A percentile compares a stretch with the other conserved stretches of the same genome.
Evolutionary conservation across 2,329 filamentous ascomycete genomes (phyloP).

Genomic region (Pestalotiopsis sp.): DNA sequence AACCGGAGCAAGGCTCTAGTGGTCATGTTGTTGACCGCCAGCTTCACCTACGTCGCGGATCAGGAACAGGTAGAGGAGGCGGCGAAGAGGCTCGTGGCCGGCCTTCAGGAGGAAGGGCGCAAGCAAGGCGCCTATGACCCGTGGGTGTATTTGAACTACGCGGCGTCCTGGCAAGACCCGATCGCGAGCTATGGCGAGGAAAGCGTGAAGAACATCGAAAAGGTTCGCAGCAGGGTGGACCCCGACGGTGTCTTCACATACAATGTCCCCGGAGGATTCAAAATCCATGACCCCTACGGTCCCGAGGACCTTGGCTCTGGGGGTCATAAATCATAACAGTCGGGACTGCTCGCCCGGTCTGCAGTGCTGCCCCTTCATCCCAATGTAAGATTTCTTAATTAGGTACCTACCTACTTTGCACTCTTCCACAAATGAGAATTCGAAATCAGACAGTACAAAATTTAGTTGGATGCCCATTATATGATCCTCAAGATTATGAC

Average conservation of each 20-base stretch:
- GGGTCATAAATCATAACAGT: too few relatives aligned
- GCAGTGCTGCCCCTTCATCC: too few relatives aligned
- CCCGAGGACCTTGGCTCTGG: too few relatives aligned
- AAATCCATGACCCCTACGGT: slow-evolving; percentile 11
- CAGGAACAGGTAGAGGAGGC: slow-evolving; percentile 11
- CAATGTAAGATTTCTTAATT: too few relatives aligned
- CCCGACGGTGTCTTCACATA: slow-evolving; percentile 16
- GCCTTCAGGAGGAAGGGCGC: slow-evolving; percentile 12
- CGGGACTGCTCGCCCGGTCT: too few relatives aligned
- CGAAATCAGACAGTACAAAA: too few relatives aligned
- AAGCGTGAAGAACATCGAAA: slow-evolving; percentile 13
- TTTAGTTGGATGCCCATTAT: too few relatives aligned
- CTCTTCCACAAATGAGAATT: too few relatives aligned
- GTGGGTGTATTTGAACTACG: slow-evolving; percentile 22
- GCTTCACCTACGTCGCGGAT: slow-evolving; percentile 11
- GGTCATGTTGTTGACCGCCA: slow-evolving; percentile 8
- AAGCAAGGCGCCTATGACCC: slow-evolving; percentile 18
- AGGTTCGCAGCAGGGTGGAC: slow-evolving; percentile 15
- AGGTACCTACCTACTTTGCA: too few relatives aligned
- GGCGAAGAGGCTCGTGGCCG: slow-evolving; percentile 8
- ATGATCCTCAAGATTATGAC: too few relatives aligned
- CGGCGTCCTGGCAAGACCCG: slow-evolving; percentile 19
- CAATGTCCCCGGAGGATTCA: slow-evolving; percentile 21
- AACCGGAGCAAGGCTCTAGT: slow-evolving; percentile 11
- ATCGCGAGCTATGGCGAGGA: slow-evolving; percentile 20